These are phyloP conservation scores for Agaricus sinodeliciosus DNA, from an alignment of 768 basidiomycete genomes.

Conservation along the genomic window DNA sequence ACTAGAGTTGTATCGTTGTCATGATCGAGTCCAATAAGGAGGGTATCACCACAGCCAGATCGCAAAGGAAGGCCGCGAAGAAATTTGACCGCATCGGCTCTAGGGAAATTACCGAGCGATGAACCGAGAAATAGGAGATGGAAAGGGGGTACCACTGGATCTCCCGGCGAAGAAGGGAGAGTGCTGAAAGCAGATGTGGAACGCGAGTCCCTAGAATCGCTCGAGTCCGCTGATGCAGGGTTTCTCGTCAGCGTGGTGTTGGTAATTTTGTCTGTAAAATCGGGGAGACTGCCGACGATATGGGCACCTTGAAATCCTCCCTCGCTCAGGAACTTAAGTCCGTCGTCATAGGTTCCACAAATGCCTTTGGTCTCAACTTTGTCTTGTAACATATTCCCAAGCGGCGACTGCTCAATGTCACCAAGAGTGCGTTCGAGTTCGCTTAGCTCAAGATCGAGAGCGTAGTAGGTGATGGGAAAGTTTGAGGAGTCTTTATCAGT, in stretches of 20 bases:
- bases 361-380: conserved; percentile 80
- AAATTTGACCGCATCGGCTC: conserved; percentile 65
- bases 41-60: conserved; percentile 68
- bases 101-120: conserved; percentile 84
- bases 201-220: conserved; percentile 15
- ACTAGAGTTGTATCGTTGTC: conserved; percentile 64
- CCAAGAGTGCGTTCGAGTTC: conserved; percentile 79
- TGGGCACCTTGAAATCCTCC: conserved; percentile 29
- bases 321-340: conserved; percentile 69
- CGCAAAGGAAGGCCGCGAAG: conserved; percentile 74
- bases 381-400: conserved; percentile 55
- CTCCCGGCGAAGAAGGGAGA: conserved; percentile 42
- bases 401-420: conserved; percentile 54
- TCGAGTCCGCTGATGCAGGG: conserved; percentile 18
- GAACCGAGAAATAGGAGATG: conserved; percentile 92
- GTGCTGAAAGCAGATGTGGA: conserved; percentile 14
- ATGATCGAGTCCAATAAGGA: conserved; percentile 89
- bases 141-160: conserved; percentile 38
- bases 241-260: conserved; percentile 25
- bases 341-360: conserved; percentile 88
- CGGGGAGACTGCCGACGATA: not conserved
- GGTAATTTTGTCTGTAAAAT: not conserved
- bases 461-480: conserved; percentile 75
- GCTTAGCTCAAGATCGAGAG: conserved; percentile 85
- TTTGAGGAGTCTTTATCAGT: conserved; percentile 26